Base-by-base conservation (phyloP, 768 basidiomycete genomes). In the Leccinum pellstonianum region DNA sequence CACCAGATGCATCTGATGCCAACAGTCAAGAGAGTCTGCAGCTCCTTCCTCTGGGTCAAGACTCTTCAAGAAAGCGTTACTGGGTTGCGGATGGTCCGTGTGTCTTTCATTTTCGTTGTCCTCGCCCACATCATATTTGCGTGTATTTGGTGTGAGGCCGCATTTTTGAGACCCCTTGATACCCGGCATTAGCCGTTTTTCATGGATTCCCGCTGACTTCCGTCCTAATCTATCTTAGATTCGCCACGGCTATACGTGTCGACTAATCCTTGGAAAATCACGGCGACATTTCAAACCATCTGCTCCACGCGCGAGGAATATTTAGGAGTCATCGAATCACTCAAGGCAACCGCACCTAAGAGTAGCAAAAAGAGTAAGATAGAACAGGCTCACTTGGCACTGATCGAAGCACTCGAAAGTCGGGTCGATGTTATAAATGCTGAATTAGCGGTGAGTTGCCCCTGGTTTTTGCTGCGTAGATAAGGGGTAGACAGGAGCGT, bases 31-130 rank as follows among this genome's bases (percentile, higher is more conserved):
- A 86, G 65, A 81, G 75, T 47, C 76, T 94, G 53, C 83, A 85
- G 60, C 76, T 90, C 51, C 63, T 82, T 57, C 92, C 93, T 17
- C 70, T 93, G 25, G 93, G 93, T 48, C 90, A 91, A 68, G 93
- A 95, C 71, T 73, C 71, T 54, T 80, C 81, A 54, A 84, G 89
- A 64, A 90, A 84, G 73, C 88, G 93, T 54, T 95, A 86, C 75
- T 95, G 93, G 93, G 75, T 88, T 64, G 83, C 83, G 71, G 93
- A 94, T 85, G 90, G 92, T 95, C 80, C 81, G 92, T 91, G 80
- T 79, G 71, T 77, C 63, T 63, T 70, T 73, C 65, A 73, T 73
- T 68, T 73, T 46, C 67, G 52, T 65, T 57, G 64, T 71, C 63
- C 62, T 67, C 54, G 73, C 68, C 69, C 68, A 64, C 66, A 61